Base-by-base conservation (phyloP, 169 alveolate species). In the Theileria orientalis region DNA sequence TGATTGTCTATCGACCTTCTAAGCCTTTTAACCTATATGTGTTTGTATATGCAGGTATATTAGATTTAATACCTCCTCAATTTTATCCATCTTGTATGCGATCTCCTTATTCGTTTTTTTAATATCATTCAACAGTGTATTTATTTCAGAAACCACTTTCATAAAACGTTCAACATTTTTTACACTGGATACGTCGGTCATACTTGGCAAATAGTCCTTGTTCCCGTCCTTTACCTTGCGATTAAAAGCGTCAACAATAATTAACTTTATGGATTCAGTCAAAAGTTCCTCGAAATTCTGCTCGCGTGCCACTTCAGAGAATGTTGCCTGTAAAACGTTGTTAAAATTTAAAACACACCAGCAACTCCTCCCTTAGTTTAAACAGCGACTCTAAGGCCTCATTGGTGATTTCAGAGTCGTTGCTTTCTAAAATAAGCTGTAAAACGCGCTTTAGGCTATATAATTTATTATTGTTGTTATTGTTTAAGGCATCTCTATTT, bases 161-260 rank as follows among this genome's bases (percentile, higher is more conserved):
- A 61, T 16, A 19, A 25, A 61, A 11, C 19, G 1, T 40, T 61
- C 56, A 19, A 61, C 11, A 5, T 40, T 9, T 61, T 37, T 42
- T 21, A 61, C 70, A 29, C 33, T 41, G 2, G 70, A 21, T 13
- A 61, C 70, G 25, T 61, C 70, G 23, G 9, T 1, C 9, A 42
- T 11, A 2, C 14, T n/a, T 1, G 70, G 59, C 3, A 27, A 9
- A 8, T 2, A 61, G 3, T 61, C 69, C 74, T 46, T 56, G 57
- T 79, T 69, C 57, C 62, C 54, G 21, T 79, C 83, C 72, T 79
- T 79, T 27, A 63, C 70, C 42, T 79, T 79, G 61, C 87, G 82
- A 19, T 74, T 82, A 7, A 82, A 54, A 5, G 78, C 80, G 41
- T 82, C 89, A 25, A 73, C 44, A 9, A 74, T 69, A 21, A 82